These are phyloP conservation scores for Fusarium citri DNA, from an alignment of 2,329 filamentous ascomycete species.

Conservation along the genomic window DNA sequence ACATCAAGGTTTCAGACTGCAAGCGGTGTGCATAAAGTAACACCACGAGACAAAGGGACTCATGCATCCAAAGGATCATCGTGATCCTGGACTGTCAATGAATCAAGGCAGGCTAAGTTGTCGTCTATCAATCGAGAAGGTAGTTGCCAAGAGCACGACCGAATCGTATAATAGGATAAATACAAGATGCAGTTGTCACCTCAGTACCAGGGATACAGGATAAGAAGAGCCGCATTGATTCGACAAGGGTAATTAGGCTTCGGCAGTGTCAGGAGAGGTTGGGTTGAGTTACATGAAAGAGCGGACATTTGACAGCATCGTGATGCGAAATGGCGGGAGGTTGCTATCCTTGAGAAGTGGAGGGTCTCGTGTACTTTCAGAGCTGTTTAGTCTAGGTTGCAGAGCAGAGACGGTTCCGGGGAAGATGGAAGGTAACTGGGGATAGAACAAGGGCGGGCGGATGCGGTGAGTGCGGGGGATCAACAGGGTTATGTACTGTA, in stretches of 20 bases:
- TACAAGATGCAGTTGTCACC: slow-evolving; percentile 29
- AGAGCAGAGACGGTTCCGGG: slow-evolving; percentile 26
- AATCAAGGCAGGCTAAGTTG: neutral
- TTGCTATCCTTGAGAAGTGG: slow-evolving; percentile 15
- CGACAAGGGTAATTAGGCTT: slow-evolving; percentile 5
- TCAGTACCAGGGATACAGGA: slow-evolving; percentile 29
- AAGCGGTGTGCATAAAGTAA: slow-evolving; percentile 29
- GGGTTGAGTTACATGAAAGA: slow-evolving; percentile 7
- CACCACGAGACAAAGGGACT: slow-evolving; percentile 11
- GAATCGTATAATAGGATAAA: slow-evolving; percentile 25
- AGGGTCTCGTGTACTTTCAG: slow-evolving; percentile 21
- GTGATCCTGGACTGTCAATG: neutral
- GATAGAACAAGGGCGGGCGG: slow-evolving; percentile 31
- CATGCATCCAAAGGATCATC: slow-evolving; percentile 8
- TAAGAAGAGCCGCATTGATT: slow-evolving; percentile 31
- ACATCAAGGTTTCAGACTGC: slow-evolving; percentile 14
- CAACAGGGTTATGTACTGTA: slow-evolving; percentile 13
- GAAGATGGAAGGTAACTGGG: slow-evolving; percentile 20
- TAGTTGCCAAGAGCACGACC: slow-evolving; percentile 24
- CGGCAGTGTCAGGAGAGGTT: slow-evolving; percentile 30
- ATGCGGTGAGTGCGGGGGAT: slow-evolving; percentile 46
- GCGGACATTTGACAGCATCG: slow-evolving; percentile 16
- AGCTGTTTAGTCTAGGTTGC: slow-evolving; percentile 9
- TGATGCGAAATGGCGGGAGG: slow-evolving; percentile 30
- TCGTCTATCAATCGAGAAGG: neutral